Evolutionary conservation across 805 yeast genomes (phyloP), one percentile per base, ranked within the genome.

Genomic region (Kazachstania martiniae): DNA sequence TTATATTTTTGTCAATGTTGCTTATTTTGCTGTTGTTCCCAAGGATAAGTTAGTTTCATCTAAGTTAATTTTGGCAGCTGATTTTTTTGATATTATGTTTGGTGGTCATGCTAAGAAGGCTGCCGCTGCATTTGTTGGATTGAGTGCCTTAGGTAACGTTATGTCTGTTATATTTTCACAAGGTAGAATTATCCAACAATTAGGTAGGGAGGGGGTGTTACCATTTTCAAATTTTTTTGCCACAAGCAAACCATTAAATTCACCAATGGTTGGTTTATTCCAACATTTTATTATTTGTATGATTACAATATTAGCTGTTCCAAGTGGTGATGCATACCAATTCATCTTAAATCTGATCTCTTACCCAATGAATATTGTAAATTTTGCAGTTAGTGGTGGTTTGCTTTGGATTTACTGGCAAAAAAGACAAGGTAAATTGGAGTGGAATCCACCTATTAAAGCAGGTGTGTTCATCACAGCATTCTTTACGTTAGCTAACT

Each of bases 301-400:
- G 25, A 64, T 83, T 32, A 75, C 85, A 30, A 72, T 84, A 38
- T 49, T 81, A 28, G 91, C 89, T 4, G 83, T 84, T 26, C 89
- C 91, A 13, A 82, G 87, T 17, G 93, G 91, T 36, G 93, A 82
- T 51, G 93, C 93, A 29, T 83, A 81, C 62, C 78, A 80, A 56
- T 79, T 84, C 53, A 73, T 83, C 43, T 54, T 80, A 56, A 82
- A 84, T 58, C 65, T 84, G 62, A 77, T 81, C 45, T 75, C 89
- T 2, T 83, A 83, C 54, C 89, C 94, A 31, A 69, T 77, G 61
- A 78, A 83, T 49, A 77, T 83, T 31, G 78, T 83, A 47, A 78
- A 82, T 53, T 61, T 76, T 19, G 63, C 65, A 27, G 74, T 83
- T 25, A 75, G 80, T 12, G 46, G 67, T 32, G 94, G 82, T 13